These are phyloP conservation scores for Backusella macrospora DNA, from an alignment of 192 early-diverging fungal species.

Conservation along the genomic window DNA sequence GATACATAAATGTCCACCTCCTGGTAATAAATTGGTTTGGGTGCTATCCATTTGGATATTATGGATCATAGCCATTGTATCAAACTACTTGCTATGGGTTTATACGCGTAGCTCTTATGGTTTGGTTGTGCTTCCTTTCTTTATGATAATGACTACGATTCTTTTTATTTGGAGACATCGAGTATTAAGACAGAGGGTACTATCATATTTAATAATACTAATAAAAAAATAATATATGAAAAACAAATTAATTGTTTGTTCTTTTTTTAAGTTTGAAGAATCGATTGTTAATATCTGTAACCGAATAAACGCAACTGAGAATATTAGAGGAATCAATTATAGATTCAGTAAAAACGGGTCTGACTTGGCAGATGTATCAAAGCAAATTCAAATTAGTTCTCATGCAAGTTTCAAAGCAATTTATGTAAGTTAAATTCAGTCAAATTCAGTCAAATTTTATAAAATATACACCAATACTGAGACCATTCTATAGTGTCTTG, in stretches of 20 bases:
- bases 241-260: background rate
- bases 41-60: slow-evolving; percentile 23
- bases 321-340: slow-evolving; percentile 28
- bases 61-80: slow-evolving; percentile 23
- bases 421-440: slow-evolving; percentile 28
- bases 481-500: slow-evolving; percentile 15
- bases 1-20: background rate
- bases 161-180: slow-evolving; percentile 16
- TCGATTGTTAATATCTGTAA: slow-evolving; percentile 15
- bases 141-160: slow-evolving; percentile 15
- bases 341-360: slow-evolving; percentile 25
- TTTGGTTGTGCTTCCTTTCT: slow-evolving; percentile 10
- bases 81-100: slow-evolving; percentile 17
- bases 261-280: slow-evolving; percentile 29
- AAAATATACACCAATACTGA: background rate
- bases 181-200: slow-evolving; percentile 13
- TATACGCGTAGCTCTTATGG: background rate
- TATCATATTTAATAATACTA: background rate
- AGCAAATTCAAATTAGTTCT: slow-evolving; percentile 4
- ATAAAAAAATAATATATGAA: background rate
- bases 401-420: slow-evolving; percentile 17
- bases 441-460: background rate
- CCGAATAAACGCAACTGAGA: slow-evolving; percentile 28
- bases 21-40: slow-evolving; percentile 15
- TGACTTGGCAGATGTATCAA: background rate